A percentile compares a stretch with the other conserved stretches of the same genome.
These are phyloP conservation scores for Fusarium devonianum DNA, from an alignment of 2,329 filamentous ascomycete species.

Conservation along the genomic window DNA sequence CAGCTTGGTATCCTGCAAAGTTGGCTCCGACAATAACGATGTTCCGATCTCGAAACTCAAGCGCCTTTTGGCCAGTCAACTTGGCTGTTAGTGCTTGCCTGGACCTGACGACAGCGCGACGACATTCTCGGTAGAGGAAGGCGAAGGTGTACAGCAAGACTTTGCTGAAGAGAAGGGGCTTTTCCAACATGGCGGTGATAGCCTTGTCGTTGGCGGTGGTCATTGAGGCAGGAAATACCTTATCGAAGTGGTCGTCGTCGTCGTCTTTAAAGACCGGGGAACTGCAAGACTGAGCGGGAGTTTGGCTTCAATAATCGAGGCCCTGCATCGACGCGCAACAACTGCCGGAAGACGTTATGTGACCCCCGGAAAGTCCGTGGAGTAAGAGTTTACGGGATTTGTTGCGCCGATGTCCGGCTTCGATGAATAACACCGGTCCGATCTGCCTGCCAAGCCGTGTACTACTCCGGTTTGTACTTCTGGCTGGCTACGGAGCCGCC, in stretches of 20 bases:
- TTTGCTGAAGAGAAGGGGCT: conserved; percentile 42
- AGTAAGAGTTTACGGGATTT: too few relatives aligned
- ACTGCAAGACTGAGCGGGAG: neutral
- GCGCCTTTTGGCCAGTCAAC: conserved; percentile 6
- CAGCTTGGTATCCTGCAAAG: conserved; percentile 62
- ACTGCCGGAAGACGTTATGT: too few relatives aligned
- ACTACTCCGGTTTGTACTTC: too few relatives aligned
- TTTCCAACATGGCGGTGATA: conserved; percentile 42
- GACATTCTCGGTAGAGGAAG: conserved; percentile 32
- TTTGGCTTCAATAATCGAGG: too few relatives aligned
- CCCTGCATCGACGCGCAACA: too few relatives aligned
- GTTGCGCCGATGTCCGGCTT: too few relatives aligned
- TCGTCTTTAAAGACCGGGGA: neutral
- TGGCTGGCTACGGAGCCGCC: neutral
- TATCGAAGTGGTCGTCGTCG: too few relatives aligned
- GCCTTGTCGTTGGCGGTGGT: neutral
- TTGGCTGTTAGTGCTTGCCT: conserved; percentile 20
- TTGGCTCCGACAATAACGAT: conserved; percentile 66
- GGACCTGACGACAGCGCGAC: conserved; percentile 23
- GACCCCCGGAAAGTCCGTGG: too few relatives aligned
- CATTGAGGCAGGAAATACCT: neutral
- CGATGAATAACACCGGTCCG: neutral
- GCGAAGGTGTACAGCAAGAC: conserved; percentile 40
- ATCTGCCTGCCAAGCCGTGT: too few relatives aligned
- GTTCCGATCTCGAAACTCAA: conserved; percentile 46